Base-by-base conservation (phyloP, 2,329 filamentous ascomycete species). In the Ascochyta viciae-villosae region DNA sequence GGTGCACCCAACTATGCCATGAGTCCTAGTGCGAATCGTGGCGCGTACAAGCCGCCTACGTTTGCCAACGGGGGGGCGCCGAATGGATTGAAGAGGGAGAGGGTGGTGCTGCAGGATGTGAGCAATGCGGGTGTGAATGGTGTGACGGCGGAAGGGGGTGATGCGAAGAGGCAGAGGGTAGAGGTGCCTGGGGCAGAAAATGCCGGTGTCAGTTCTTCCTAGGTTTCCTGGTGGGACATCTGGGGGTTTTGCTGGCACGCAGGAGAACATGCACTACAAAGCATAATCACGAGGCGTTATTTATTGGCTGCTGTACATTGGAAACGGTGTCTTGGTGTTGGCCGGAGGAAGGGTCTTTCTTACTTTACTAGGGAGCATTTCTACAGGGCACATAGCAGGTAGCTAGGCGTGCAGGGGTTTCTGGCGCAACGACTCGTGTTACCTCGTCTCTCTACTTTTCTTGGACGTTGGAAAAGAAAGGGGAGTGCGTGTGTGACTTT, bases 31-130 rank as follows among this genome's bases (percentile, higher is more conserved):
- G 70, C 74, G 34, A 82, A 80, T 52, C 72, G 80, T 27, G 70
- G 69, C 4, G 72, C 72, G 22, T 83, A 82, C 61, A 79, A 78
- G 57, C 78, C 80, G 9, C 81, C 80, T 10, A 72, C 64, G 19
- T 59, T 66, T 57, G 57, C 67, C 55, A 47, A 68, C 63, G 35
- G 69, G 56, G 54, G 52, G 8, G 59, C 31, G 2, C 46, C 59
- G 9, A 54, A 57, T 16, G 60, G 58, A 2, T n/a, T 68, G 2
- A 69, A 69, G 50, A 65, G 71, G 7, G 70, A 73, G 43, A 70
- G 76, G 48, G 67, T 71, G 0, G 73, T 73, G 10, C 66, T 82
- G 61, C 68, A 75, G 37, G 80, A 82, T 60, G 77, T 82, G 37
- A 82, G 79, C 43, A 82, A 81, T 58, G 64, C 75, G n/a, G 57